These are phyloP conservation scores for Mycena sanguinolenta DNA, from an alignment of 768 basidiomycete genomes.

Conservation along the genomic window DNA sequence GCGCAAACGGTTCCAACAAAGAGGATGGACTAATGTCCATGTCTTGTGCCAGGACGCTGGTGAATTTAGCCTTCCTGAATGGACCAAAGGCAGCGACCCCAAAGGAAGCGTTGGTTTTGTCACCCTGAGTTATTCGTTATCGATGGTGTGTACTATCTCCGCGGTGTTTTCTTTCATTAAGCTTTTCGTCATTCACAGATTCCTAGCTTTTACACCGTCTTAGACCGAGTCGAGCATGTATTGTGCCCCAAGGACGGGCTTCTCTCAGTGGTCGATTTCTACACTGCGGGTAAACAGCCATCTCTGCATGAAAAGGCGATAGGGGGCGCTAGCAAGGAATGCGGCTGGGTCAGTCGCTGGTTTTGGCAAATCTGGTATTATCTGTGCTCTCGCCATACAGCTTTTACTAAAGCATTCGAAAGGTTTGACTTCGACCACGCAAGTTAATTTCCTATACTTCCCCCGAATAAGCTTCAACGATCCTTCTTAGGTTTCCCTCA, in stretches of 20 bases:
- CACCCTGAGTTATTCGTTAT: slow-evolving; percentile 69
- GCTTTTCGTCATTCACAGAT: slow-evolving; percentile 53
- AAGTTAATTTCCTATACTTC: slow-evolving; percentile 41
- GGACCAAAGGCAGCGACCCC: slow-evolving; percentile 60
- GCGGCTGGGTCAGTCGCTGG: slow-evolving; percentile 77
- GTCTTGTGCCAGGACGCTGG: slow-evolving; percentile 82
- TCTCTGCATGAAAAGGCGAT: slow-evolving; percentile 73
- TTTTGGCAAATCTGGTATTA: slow-evolving; percentile 82
- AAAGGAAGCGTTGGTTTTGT: slow-evolving; percentile 68
- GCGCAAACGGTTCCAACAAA: slow-evolving; percentile 71
- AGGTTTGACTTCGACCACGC: slow-evolving; percentile 63
- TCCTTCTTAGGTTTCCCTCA: slow-evolving; percentile 56
- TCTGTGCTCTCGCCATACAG: too few species aligned
- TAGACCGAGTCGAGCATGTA: slow-evolving; percentile 77
- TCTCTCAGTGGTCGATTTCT: slow-evolving; percentile 67
- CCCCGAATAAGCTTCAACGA: background rate
- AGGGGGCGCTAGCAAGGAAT: slow-evolving; percentile 70
- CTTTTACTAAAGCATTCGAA: too few species aligned
- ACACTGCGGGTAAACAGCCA: slow-evolving; percentile 68
- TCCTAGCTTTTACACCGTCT: slow-evolving; percentile 72
- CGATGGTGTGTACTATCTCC: slow-evolving; percentile 56
- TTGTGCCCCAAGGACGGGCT: slow-evolving; percentile 69
- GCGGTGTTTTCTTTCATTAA: background rate
- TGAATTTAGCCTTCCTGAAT: slow-evolving; percentile 74
- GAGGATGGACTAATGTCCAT: slow-evolving; percentile 81